Base-by-base conservation (phyloP, 2,329 filamentous ascomycete genomes). In the Alternaria burnsii region DNA sequence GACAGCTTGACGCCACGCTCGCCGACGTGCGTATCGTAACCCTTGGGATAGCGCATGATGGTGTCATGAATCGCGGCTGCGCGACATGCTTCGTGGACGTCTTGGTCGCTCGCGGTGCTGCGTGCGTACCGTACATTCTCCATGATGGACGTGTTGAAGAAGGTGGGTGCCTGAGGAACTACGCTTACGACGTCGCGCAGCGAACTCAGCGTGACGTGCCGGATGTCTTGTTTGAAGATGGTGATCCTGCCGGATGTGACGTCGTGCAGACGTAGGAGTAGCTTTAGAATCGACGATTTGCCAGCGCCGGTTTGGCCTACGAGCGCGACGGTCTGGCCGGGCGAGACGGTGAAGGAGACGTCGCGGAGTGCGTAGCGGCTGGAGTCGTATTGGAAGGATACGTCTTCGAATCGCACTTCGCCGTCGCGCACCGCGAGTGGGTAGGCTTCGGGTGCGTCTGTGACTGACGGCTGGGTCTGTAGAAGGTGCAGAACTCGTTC, bases 91-190 rank as follows among this genome's bases (percentile, higher is more conserved):
- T 84, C 84, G 51, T 85, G 80, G 46, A 89, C 82, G 38, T 91
- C 86, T 6, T 83, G 83, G 43, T 89, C 85, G 0, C 85, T 87
- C 1, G 88, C 88, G n/a, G 84, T 81, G 2, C 86, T 83, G 9
- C 84, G 83, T 2, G 87, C 87, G 73, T 91, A 91, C 2, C 83
- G 83, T 24, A 91, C 79, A 68, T 91, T 91, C n/a, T 89, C 84
- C 71, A 88, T 82, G 41, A 91, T 84, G 1, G 86, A 85, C 32
- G 84, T 82, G 70, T 90, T 88, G 79, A 91, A 91, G 9, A 91
- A 78, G 0, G 84, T 80, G 0, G 88, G 85, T 61, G 88, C 86
- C 73, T 91, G 87, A 3, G 88, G 88, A 0, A 91, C 88, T 11
- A 89, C 82, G 20, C 88, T 88, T 24, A 91, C 82, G 3, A 81